Base-by-base conservation (phyloP, 352 stramenopile genomes). In the Phytophthora lateralis region DNA sequence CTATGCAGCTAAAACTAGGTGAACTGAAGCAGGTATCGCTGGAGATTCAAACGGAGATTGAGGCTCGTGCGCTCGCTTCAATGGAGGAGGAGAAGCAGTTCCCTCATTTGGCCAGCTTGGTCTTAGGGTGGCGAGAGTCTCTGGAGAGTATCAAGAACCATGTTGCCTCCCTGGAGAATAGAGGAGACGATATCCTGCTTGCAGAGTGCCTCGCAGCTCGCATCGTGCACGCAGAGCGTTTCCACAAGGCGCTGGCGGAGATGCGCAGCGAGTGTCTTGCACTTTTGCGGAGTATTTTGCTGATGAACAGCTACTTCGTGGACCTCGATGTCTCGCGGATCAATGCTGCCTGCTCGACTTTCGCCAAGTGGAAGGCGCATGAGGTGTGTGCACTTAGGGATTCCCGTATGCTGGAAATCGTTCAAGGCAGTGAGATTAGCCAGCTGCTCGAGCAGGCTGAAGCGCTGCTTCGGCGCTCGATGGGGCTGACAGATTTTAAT, bases 301-400 rank as follows among this genome's bases (percentile, higher is more conserved):
- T 85, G n/a, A 80, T 84, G 50, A 83, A 88, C 59, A 73, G 62
- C 29, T 76, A 77, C 29, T 91, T 90, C 30, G 47, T 87, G 9
- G 72, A 84, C n/a, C 53, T 85, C 6, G 80, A 91, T 34, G 76
- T 82, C 3, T 27, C 50, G 9, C 69, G 77, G 4, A 57, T 91
- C 34, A 90, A 90, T 38, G 41, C 34, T 15, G 75, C 73, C 1
- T 76, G 50, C 20, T 27, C 50, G 11, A 58, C 30, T 4, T 80
- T 78, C 26, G 21, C 17, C 0, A 68, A 61, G 15, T 85, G 63
- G 76, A 78, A 76, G 30, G 24, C 49, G 0, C 55, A 80, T 18
- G 69, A 80, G 14, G 27, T 86, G 24, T 76, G 64, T 29, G 58
- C 64, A 1, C 49, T 86, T 2, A 60, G 61, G 4, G 80, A 88